A percentile compares a stretch with the other conserved stretches of the same genome.
Conservation (phyloP, 2,329 filamentous ascomycete species). For the Trichophyton verrucosum region DNA sequence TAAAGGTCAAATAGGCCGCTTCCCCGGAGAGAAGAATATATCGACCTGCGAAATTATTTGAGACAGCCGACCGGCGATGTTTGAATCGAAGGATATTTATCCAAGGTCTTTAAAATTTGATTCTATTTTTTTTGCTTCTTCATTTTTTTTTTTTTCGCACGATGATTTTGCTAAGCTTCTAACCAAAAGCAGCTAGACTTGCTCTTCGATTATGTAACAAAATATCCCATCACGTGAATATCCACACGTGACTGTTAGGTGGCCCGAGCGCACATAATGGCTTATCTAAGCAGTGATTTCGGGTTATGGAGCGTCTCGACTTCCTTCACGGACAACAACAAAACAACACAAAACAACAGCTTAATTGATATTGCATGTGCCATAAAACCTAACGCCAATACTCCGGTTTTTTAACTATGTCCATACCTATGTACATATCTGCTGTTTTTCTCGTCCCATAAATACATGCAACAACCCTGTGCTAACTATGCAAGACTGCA, state of each 20-base stretch:
- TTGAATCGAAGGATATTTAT: not conserved
- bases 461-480: not conserved
- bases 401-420: not conserved
- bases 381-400: not conserved
- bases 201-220: not conserved
- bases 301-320: not conserved
- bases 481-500: not conserved
- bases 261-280: no score
- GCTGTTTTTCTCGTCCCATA: not conserved
- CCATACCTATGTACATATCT: not conserved
- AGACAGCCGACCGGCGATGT: not conserved
- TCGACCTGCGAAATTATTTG: not conserved
- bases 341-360: not conserved
- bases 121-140: not conserved
- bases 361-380: not conserved
- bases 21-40: not conserved
- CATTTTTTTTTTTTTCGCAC: conserved; percentile 2
- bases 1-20: not conserved
- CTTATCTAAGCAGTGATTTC: no score
- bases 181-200: not conserved
- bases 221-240: no score
- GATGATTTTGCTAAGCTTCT: conserved; percentile 1
- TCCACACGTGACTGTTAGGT: not conserved
- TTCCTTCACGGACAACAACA: not conserved
- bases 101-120: not conserved